These are phyloP conservation scores for Chlamydomonas schloesseri DNA, from an alignment of 139 green algal species.

Conservation along the genomic window DNA sequence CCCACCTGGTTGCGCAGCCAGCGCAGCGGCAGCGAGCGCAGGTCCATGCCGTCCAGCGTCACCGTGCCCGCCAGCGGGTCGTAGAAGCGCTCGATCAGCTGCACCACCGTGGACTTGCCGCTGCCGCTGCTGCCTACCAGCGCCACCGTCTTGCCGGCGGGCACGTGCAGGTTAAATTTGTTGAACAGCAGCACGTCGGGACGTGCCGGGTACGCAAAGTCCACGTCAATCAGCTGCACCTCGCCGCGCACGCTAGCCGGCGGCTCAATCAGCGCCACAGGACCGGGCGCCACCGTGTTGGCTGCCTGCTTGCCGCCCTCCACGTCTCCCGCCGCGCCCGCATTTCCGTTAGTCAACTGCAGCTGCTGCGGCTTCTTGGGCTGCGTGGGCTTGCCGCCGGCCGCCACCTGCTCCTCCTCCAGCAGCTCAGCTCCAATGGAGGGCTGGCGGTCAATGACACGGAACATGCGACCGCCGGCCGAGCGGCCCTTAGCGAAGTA, in stretches of 20 bases:
- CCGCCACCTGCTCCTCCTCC: not conserved
- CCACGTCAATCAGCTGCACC: slow-evolving; percentile 57
- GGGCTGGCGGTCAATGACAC: slow-evolving; percentile 74
- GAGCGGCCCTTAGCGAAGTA: slow-evolving; percentile 65
- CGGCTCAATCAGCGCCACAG: not conserved
- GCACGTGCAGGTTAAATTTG: slow-evolving; percentile 73
- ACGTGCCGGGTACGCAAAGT: slow-evolving; percentile 86
- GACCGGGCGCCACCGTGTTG: not conserved
- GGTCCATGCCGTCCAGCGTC: slow-evolving; percentile 84
- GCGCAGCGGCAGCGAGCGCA: slow-evolving; percentile 76
- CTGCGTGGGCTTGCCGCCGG: not conserved
- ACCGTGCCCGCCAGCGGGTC: slow-evolving; percentile 78
- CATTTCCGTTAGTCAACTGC: not conserved
- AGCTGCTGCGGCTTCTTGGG: not conserved
- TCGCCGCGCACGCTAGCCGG: slow-evolving; percentile 19
- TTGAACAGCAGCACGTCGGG: slow-evolving; percentile 70
- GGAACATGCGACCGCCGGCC: slow-evolving; percentile 74
- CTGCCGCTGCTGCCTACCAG: slow-evolving; percentile 90
- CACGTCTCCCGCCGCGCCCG: not conserved
- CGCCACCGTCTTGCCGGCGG: slow-evolving; percentile 86
- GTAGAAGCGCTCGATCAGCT: slow-evolving; percentile 94
- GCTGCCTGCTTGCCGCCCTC: not conserved
- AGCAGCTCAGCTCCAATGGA: slow-evolving; percentile 57
- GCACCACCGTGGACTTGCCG: slow-evolving; percentile 64
- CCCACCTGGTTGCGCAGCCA: slow-evolving; percentile 83